A percentile compares a stretch with the other conserved stretches of the same genome.
These are phyloP conservation scores for Penicillium sp. DNA, from an alignment of 2,329 filamentous ascomycete species.

Conservation along the genomic window DNA sequence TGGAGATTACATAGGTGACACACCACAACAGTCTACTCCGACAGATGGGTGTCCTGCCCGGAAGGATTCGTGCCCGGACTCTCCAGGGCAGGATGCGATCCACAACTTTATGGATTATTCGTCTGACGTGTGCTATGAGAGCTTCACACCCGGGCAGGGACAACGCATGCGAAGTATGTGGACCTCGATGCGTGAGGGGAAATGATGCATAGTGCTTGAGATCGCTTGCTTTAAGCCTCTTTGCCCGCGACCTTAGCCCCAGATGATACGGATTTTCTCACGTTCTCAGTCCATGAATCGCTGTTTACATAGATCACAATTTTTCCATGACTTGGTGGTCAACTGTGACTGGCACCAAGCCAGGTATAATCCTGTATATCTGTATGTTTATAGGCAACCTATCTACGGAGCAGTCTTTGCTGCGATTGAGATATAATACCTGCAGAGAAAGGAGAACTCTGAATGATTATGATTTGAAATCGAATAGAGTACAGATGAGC, in stretches of 20 bases:
- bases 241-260: background rate
- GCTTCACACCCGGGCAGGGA: constrained; percentile 51
- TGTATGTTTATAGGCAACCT: background rate
- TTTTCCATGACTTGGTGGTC: no score
- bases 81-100: constrained; percentile 49
- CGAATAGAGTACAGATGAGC: constrained; percentile 2
- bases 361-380: background rate
- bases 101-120: constrained; percentile 61
- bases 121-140: constrained; percentile 53
- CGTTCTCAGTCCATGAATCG: no score
- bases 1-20: constrained; percentile 46
- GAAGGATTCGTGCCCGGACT: constrained; percentile 51
- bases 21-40: constrained; percentile 51
- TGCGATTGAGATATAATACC: background rate
- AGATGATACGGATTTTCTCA: no score
- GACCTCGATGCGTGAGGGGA: constrained; percentile 40
- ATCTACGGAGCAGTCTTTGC: background rate
- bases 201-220: constrained; percentile 18
- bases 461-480: background rate
- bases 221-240: background rate
- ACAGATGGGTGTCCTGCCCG: constrained; percentile 54
- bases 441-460: background rate
- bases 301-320: no score
- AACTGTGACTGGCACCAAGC: background rate
- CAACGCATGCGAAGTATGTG: constrained; percentile 53